Evolutionary conservation across 2,329 filamentous ascomycete genomes (phyloP).

Genomic region (Venturia effusa): DNA sequence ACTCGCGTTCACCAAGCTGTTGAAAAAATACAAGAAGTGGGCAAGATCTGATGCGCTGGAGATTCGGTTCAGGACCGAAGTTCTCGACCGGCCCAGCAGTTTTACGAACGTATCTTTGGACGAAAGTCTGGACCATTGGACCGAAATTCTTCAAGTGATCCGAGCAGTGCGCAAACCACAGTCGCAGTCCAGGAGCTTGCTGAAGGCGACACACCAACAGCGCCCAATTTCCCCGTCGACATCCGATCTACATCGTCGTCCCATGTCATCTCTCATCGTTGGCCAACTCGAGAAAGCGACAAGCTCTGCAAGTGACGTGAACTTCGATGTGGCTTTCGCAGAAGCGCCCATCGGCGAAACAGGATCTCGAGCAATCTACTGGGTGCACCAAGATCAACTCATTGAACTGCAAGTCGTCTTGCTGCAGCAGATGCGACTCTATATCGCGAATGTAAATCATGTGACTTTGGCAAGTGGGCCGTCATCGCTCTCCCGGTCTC

Average conservation of each 20-base stretch:
- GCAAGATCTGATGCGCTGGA: constrained; percentile 59
- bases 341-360: constrained; percentile 35
- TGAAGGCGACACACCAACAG: not conserved
- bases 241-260: not conserved
- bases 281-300: not conserved
- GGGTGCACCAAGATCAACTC: constrained; percentile 43
- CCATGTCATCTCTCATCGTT: constrained; percentile 2
- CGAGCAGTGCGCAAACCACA: constrained; percentile 1
- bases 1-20: constrained; percentile 68
- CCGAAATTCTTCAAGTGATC: constrained; percentile 31
- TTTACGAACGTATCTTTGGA: constrained; percentile 59
- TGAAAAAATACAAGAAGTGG: constrained; percentile 87
- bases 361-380: constrained; percentile 39
- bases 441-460: constrained; percentile 16
- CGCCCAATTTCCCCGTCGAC: not conserved
- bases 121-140: constrained; percentile 38
- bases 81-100: constrained; percentile 57
- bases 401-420: constrained; percentile 43
- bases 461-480: constrained; percentile 12
- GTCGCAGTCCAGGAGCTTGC: not conserved
- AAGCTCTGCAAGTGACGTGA: constrained; percentile 13
- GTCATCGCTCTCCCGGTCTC: constrained; percentile 14
- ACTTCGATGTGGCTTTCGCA: constrained; percentile 40
- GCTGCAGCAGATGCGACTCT: constrained; percentile 37
- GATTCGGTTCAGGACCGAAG: constrained; percentile 53